Base-by-base conservation (phyloP, 495 filamentous ascomycete species). In the Penicillium tannophilum region DNA sequence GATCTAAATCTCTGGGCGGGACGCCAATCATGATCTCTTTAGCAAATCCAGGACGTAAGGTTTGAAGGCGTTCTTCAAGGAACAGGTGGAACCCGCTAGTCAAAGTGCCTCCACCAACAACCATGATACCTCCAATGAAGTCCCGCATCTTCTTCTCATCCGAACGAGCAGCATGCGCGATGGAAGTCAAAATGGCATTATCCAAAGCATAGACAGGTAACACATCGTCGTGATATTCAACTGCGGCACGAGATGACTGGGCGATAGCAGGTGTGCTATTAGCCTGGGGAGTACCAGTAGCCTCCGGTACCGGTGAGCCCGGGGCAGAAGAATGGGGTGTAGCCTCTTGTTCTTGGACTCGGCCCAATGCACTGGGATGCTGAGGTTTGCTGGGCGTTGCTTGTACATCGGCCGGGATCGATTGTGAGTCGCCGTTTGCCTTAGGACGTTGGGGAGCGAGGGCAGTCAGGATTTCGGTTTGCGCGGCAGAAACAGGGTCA, bases 141-240 rank as follows among this genome's bases (percentile, higher is more conserved):
- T 98, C 95, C 19, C 90, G 84, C 60, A 93, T 86, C 72, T 94
- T 95, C 72, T 92, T 92, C 53, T 98, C 95, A 65, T 97, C 93
- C 36, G 85, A 88, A 56, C 88, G 88, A 24, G 91, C 87, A 7
- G 91, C 94, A 68, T 97, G 90, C 16, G 87, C 82, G 67, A 98
- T 94, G 26, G 85, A 89, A 20, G 89, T 90, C 49, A 97, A 78
- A 65, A 98, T 95, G 10, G 95, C 94, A 28, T 83, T 84, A 76
- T 98, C 94, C 31, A 98, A 84, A 2, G 94, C 84, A 55, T 88
- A 88, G 0, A 90, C 70, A 0, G 95, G 93, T 2, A 97, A 80
- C 10, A 92, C 87, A 49, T 87, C 79, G 70, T 98, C 94, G 11
- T 90, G 86, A 56, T 93, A 86, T 47, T 86, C 83, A 31, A 85